phyloP scores from a whole-genome alignment of 1,284 basidiomycete species.

The Ganoderma boninense region DNA sequence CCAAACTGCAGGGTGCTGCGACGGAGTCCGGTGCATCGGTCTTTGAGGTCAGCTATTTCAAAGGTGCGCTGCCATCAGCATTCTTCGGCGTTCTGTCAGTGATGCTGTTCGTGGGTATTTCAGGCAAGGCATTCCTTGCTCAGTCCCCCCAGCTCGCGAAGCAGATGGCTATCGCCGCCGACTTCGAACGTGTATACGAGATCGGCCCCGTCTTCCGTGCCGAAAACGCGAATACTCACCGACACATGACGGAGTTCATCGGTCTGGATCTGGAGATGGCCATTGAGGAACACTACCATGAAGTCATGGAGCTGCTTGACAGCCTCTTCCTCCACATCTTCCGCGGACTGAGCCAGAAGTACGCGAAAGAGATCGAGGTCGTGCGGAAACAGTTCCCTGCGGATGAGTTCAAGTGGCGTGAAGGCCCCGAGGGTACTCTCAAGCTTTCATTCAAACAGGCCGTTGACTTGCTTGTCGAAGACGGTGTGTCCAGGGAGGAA shows the following conservation, averaged over 20 bases:
- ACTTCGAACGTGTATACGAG: slow-evolving; percentile 98
- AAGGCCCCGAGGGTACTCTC: slow-evolving; percentile 83
- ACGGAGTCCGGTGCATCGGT: slow-evolving; percentile 97
- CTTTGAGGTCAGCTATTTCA: slow-evolving; percentile 99
- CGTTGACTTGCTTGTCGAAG: slow-evolving; percentile 84
- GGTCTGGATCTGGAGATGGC: slow-evolving; percentile 99
- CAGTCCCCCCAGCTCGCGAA: slow-evolving; percentile 98
- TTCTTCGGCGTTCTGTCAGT: neutral
- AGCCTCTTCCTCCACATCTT: slow-evolving; percentile 87
- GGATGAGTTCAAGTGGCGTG: slow-evolving; percentile 89
- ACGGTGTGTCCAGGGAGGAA: slow-evolving; percentile 78
- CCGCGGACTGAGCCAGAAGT: slow-evolving; percentile 80
- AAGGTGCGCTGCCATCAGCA: slow-evolving; percentile 61
- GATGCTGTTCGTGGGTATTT: neutral
- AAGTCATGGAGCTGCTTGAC: slow-evolving; percentile 91
- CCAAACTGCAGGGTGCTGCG: slow-evolving; percentile 96
- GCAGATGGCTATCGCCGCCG: slow-evolving; percentile 99
- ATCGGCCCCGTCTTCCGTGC: slow-evolving; percentile 97
- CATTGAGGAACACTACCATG: slow-evolving; percentile 98
- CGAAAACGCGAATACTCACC: slow-evolving; percentile 97
- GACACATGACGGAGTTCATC: slow-evolving; percentile 98
- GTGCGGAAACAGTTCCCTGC: slow-evolving; percentile 91
- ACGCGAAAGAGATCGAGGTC: slow-evolving; percentile 82
- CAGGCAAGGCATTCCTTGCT: slow-evolving; percentile 91
- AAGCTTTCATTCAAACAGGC: slow-evolving; percentile 89